Base-by-base conservation (phyloP, 306 rosid genomes). In the Begonia masoniana region DNA sequence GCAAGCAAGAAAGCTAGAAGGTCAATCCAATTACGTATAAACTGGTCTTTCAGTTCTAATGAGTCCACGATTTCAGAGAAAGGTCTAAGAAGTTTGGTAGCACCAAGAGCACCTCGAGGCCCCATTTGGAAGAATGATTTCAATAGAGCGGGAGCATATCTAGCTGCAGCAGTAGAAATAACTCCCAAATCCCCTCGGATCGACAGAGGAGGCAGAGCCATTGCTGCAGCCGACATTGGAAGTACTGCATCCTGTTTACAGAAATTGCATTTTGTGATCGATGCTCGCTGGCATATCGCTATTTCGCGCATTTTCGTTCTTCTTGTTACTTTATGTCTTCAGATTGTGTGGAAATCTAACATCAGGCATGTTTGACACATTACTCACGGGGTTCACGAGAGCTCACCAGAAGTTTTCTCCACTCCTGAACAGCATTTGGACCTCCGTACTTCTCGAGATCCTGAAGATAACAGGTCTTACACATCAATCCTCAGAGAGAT, bases 121-220 rank as follows among this genome's bases (percentile, higher is more conserved):
- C 94, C 97, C 95, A 89, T 85, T 61, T 81, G 66, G 41, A 78
- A 12, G 68, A 89, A 82, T 50, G 97, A 82, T 60, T 75, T 82
- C 17, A 85, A 68, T 47, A 89, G 95, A 55, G 95, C 72, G n/a
- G 82, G 94, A 13, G 74, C 88, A 52, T 85, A 89, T 85, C 97
- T 82, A 57, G 80, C 89, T n/a, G 74, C 97, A 17, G 95, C 87
- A 51, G 94, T 89, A 51, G 92, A 82, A 62, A 89, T 61, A 60
- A 82, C 91, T 10, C 95, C 97, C 55, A 75, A 73, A 63, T 89
- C 95, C 43, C 95, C 95, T 47, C 97, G 74, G 57, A 89, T 71
- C 36, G 95, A 81, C 9, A 89, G 80, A 61, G 97, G 95, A 19
- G 97, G 97, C 70, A 89, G 85, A 62, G 88, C 94, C 91, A 76